These are phyloP conservation scores for Umbelopsis sp. DNA, from an alignment of 371 early-diverging fungal genomes.

Conservation along the genomic window DNA sequence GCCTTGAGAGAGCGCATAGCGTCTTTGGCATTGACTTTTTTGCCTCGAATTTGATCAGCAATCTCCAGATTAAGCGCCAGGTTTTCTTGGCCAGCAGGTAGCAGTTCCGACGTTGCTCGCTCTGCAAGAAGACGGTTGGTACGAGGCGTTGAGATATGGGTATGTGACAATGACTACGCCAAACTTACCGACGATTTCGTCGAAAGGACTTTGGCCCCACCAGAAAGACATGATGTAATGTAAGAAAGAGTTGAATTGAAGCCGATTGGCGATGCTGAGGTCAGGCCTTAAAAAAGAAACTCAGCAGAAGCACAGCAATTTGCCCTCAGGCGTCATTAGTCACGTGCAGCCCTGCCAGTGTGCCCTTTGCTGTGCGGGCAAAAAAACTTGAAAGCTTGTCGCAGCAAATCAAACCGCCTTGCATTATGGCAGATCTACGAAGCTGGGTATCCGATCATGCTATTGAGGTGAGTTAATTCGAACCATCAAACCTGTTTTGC, in stretches of 20 bases:
- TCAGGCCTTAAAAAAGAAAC: background rate
- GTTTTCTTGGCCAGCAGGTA: conserved; percentile 86
- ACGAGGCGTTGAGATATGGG: background rate
- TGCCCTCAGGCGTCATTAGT: background rate
- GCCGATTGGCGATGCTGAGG: background rate
- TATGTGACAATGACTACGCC: background rate
- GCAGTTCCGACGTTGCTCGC: conserved; percentile 87
- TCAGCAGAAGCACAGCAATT: background rate
- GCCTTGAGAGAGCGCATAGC: conserved; percentile 76
- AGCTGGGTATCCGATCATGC: conserved; percentile 84
- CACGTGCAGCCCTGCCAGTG: background rate
- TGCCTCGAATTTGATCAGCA: conserved; percentile 89
- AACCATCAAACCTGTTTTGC: too few relatives aligned
- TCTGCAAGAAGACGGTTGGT: conserved; percentile 34
- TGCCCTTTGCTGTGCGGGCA: too few relatives aligned
- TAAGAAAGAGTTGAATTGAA: background rate
- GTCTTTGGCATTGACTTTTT: conserved; percentile 78
- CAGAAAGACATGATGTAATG: conserved; percentile 23
- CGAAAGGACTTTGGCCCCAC: conserved; percentile 48
- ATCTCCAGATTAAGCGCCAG: conserved; percentile 83
- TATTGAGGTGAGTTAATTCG: conserved; percentile 55
- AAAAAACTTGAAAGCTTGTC: background rate
- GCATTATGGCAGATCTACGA: conserved; percentile 38
- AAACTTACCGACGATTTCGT: conserved; percentile 57
- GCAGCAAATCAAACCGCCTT: conserved; percentile 22